phyloP scores from a whole-genome alignment of 2,329 filamentous ascomycete species.

The Colletotrichum shisoi region DNA sequence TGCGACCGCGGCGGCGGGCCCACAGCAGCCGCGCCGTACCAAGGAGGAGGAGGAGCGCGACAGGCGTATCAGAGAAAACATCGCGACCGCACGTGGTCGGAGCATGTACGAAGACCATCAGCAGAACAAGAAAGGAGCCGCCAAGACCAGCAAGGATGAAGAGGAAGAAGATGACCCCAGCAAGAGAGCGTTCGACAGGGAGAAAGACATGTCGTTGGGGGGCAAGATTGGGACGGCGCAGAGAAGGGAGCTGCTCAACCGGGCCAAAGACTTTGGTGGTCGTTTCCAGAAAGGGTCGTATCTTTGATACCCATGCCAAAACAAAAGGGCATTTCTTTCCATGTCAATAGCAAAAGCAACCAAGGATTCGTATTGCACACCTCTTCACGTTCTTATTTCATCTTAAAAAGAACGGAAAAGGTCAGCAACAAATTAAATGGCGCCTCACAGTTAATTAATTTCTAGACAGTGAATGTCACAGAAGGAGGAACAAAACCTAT shows the following conservation, averaged over 20 bases:
- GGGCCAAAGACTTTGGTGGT: slow-evolving; percentile 81
- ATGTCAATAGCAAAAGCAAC: background rate
- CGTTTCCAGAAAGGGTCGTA: slow-evolving; percentile 81
- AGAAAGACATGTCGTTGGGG: slow-evolving; percentile 90
- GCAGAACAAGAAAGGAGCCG: slow-evolving; percentile 47
- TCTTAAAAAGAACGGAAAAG: too few relatives aligned
- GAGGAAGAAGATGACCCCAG: slow-evolving; percentile 90
- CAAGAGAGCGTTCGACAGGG: slow-evolving; percentile 83
- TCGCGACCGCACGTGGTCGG: slow-evolving; percentile 63
- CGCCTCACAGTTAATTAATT: too few relatives aligned
- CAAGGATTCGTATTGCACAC: background rate
- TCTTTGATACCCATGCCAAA: slow-evolving; percentile 50
- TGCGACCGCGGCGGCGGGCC: slow-evolving; percentile 41
- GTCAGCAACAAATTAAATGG: too few relatives aligned
- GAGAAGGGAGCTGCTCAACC: slow-evolving; percentile 78
- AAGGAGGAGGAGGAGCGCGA: slow-evolving; percentile 66
- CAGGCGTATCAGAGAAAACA: slow-evolving; percentile 56
- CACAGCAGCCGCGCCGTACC: slow-evolving; percentile 57
- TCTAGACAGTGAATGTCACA: too few relatives aligned
- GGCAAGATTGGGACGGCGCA: slow-evolving; percentile 76
- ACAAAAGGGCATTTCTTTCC: too few relatives aligned
- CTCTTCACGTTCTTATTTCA: too few relatives aligned
- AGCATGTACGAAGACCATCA: slow-evolving; percentile 69
- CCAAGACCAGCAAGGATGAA: slow-evolving; percentile 49
- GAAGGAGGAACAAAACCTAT: too few relatives aligned